These are phyloP conservation scores for Leptographium wingfieldii DNA, from an alignment of 2,329 filamentous ascomycete species.

Conservation along the genomic window DNA sequence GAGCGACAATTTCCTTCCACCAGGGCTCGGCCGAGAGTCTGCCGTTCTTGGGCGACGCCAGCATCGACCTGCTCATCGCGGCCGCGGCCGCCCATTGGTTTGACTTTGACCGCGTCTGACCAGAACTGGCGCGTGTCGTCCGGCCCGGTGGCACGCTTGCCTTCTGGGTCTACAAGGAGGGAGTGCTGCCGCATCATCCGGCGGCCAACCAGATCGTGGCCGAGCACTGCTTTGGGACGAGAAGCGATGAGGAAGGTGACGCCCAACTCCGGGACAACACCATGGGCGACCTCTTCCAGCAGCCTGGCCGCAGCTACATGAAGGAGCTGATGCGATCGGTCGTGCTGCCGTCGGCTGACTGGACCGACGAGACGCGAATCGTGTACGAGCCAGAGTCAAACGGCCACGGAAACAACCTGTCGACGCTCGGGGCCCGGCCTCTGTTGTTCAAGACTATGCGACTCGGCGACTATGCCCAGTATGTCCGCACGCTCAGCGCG, in stretches of 20 bases:
- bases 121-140: too few species aligned
- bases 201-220: not conserved
- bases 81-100: too few species aligned
- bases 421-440: not conserved
- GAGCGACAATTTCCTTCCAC: too few species aligned
- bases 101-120: too few species aligned
- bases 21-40: too few species aligned
- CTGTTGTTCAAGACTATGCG: not conserved
- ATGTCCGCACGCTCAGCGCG: too few species aligned
- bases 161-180: too few species aligned
- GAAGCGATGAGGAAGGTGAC: not conserved
- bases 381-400: not conserved
- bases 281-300: not conserved
- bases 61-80: too few species aligned
- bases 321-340: too few species aligned
- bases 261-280: not conserved
- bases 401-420: not conserved
- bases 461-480: not conserved
- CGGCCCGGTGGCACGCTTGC: too few species aligned
- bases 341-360: not conserved
- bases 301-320: not conserved
- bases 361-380: not conserved
- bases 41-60: too few species aligned
- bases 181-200: too few species aligned
- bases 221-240: not conserved